phyloP scores from a whole-genome alignment of 257 asterid species.

The Solanum dulcamara region DNA sequence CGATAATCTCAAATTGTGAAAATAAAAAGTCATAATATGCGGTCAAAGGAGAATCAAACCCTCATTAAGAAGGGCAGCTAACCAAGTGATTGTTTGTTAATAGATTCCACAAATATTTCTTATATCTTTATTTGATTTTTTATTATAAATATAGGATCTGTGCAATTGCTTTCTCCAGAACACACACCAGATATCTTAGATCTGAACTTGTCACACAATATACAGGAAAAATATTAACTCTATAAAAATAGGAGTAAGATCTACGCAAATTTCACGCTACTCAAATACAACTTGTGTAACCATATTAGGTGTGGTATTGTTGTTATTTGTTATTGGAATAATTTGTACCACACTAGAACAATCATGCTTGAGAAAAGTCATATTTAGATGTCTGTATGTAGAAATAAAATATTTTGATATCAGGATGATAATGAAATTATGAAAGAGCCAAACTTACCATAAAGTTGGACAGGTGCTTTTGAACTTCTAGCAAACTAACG shows the following conservation, averaged over 20 bases:
- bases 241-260: neutral
- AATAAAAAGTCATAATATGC: neutral
- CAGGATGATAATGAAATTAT: neutral
- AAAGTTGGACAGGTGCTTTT: neutral
- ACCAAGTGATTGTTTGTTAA: neutral
- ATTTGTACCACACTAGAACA: neutral
- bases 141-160: neutral
- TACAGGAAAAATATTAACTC: neutral
- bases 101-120: neutral
- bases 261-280: neutral
- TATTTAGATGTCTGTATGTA: too few species aligned
- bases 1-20: too few species aligned
- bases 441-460: neutral
- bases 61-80: neutral
- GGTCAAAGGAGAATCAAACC: neutral
- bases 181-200: neutral
- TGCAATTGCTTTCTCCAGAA: fast-evolving
- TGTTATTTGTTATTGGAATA: neutral
- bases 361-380: neutral
- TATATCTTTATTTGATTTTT: neutral
- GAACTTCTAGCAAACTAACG: neutral
- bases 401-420: neutral
- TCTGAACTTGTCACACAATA: neutral
- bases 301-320: neutral
- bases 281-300: neutral